Conservation (phyloP, 1,139 yeast species). For the Wickerhamomyces sp. region DNA sequence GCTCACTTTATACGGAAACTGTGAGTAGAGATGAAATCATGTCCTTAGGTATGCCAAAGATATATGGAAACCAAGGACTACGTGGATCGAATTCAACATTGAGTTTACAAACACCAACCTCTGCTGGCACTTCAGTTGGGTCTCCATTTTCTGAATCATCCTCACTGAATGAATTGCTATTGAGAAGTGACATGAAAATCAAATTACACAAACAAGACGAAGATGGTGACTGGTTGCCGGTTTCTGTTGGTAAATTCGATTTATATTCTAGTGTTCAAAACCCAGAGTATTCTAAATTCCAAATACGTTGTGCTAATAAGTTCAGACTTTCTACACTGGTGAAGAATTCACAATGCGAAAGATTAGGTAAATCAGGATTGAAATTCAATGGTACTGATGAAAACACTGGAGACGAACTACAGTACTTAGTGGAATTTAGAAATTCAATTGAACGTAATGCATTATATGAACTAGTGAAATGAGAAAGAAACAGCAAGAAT, state of each 20-base stretch:
- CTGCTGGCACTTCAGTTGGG: not conserved
- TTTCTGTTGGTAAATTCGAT: constrained; percentile 19
- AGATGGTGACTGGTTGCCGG: constrained; percentile 25
- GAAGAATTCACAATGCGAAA: constrained; percentile 14
- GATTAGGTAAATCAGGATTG: constrained; percentile 24
- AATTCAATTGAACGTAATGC: constrained; percentile 19
- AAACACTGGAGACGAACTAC: constrained; percentile 14
- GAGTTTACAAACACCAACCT: not conserved
- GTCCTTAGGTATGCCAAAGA: constrained; percentile 10
- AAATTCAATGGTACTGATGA: constrained; percentile 15
- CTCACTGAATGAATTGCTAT: constrained; percentile 14
- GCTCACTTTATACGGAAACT: constrained; percentile 5
- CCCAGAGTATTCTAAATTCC: constrained; percentile 20
- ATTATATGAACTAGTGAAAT: constrained; percentile 17
- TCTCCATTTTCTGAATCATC: not conserved
- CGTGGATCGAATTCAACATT: not conserved
- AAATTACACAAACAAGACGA: constrained; percentile 22
- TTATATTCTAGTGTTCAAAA: constrained; percentile 18
- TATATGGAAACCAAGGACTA: not conserved
- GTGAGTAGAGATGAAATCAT: constrained; percentile 8
- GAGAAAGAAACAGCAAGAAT: too few species aligned
- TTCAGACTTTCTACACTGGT: constrained; percentile 9
- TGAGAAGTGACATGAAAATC: constrained; percentile 18
- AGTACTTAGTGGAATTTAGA: constrained; percentile 22
- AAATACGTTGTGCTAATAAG: constrained; percentile 4